Conservation (phyloP, 768 basidiomycete species). For the Mycena indigotica region DNA sequence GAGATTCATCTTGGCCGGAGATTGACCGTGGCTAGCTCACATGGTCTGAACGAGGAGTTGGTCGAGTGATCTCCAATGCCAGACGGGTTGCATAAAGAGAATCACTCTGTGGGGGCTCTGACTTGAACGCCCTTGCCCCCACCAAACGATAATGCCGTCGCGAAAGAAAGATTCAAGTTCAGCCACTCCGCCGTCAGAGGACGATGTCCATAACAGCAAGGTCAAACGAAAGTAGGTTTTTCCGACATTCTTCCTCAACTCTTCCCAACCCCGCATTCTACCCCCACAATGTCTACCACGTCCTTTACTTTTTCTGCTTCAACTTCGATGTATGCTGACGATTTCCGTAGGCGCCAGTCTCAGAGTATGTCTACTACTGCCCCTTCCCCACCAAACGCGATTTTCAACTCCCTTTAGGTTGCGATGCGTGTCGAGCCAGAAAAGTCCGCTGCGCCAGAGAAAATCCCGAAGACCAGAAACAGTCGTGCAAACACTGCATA, state of each 20-base stretch:
- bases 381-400: constrained; percentile 23
- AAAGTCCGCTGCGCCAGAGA: constrained; percentile 86
- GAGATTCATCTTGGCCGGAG: constrained; percentile 34
- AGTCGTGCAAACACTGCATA: constrained; percentile 85
- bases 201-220: constrained; percentile 70
- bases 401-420: constrained; percentile 50
- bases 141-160: constrained; percentile 25
- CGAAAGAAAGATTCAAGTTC: constrained; percentile 64
- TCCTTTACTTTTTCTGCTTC: constrained; percentile 25
- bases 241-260: constrained; percentile 22
- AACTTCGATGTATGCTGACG: constrained; percentile 37
- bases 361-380: constrained; percentile 60
- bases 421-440: constrained; percentile 83
- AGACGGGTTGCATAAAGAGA: constrained; percentile 8
- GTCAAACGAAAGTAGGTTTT: constrained; percentile 76
- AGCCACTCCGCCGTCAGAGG: constrained; percentile 68
- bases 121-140: background rate
- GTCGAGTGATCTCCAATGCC: constrained; percentile 26
- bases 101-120: too few species aligned
- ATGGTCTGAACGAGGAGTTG: constrained; percentile 42
- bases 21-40: constrained; percentile 45
- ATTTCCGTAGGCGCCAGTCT: constrained; percentile 70
- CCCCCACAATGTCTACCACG: constrained; percentile 37
- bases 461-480: constrained; percentile 73
- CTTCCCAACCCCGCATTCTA: constrained; percentile 35